Evolutionary conservation across 2,329 filamentous ascomycete genomes (phyloP), one percentile per base, ranked within the genome.

Genomic region (Aspergillus pseudonomiae): DNA sequence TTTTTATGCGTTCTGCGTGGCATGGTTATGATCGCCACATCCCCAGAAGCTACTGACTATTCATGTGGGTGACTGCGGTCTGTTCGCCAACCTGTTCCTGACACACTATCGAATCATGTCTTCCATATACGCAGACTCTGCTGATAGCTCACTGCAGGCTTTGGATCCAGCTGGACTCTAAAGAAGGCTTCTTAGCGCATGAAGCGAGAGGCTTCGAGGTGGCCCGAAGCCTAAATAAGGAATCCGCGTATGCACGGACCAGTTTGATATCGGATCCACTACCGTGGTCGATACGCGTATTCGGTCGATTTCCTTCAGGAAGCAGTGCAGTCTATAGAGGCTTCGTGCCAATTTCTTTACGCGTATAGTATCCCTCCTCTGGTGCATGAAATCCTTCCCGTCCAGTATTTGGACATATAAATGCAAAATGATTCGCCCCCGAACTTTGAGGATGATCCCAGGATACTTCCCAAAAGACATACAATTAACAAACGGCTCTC

Each of bases 1-100:
- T 79, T 80, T 46, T 68, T 73, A 63, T 79, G 78, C 4, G 75
- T 65, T 61, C 75, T 72, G 45, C 71, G 68, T 14, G 57, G 50
- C 67, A 69, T 69, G 30, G 12, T 54, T 36, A 36, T 24, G 30
- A 36, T n/a, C 10, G 16, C 46, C 24, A 50, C 46, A 28, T 26
- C 24, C 26, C 26, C 26, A 30, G 16, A 24, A 26, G 24, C 21
- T 26, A 28, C 45, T 48, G 24, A 9, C 16, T 19, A 50, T 30
- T 28, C 46, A 50, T 50, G 46, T 50, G 46, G 26, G 46, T 50
- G 46, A 48, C 26, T 50, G 46, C 26, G 26, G 46, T 26, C 46
- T 50, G 16, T 50, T 30, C 46, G 46, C 46, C 46, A 19, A 50
- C 12, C 9, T 30, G 14, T 28, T 28, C 3, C 26, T 30, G 10